A percentile compares a stretch with the other conserved stretches of the same genome.
phyloP scores from a whole-genome alignment of 768 basidiomycete genomes.

The Imleria badia region DNA sequence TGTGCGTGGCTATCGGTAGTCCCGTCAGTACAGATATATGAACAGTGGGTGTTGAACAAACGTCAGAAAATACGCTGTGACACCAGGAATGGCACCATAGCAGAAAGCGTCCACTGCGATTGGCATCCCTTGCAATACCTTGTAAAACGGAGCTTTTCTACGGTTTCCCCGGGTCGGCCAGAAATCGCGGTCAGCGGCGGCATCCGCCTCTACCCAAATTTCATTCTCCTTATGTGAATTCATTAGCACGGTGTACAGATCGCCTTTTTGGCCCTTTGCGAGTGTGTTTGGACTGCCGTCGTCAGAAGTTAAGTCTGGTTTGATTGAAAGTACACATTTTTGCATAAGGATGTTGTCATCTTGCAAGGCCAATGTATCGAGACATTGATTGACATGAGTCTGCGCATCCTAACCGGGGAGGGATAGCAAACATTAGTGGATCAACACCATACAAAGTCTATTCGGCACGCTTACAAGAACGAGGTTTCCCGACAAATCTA shows the following conservation, averaged over 20 bases:
- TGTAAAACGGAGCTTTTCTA: conserved; percentile 91
- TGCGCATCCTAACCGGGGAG: conserved; percentile 43
- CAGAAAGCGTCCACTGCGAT: conserved; percentile 97
- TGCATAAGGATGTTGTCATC: not conserved
- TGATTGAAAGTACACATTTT: not conserved
- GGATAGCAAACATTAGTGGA: conserved; percentile 1
- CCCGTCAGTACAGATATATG: conserved; percentile 6
- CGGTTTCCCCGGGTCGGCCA: conserved; percentile 51
- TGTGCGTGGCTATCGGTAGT: conserved; percentile 76
- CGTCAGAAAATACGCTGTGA: conserved; percentile 93
- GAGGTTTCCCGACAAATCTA: conserved; percentile 6
- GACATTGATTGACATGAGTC: conserved; percentile 58
- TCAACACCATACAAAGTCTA: conserved; percentile 8
- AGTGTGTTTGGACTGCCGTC: not conserved
- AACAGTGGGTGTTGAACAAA: conserved; percentile 30
- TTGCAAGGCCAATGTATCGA: conserved; percentile 36
- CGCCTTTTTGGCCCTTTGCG: conserved; percentile 6
- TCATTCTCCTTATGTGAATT: conserved; percentile 77
- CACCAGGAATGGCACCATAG: conserved; percentile 86
- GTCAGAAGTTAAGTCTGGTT: not conserved
- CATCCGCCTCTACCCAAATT: conserved; percentile 80
- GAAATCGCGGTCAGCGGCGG: conserved; percentile 47
- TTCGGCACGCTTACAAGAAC: conserved; percentile 27
- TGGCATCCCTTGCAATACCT: conserved; percentile 94
- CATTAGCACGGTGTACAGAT: conserved; percentile 86